phyloP scores from a whole-genome alignment of 1,284 basidiomycete species.

The Anthracocystis walkeri region DNA sequence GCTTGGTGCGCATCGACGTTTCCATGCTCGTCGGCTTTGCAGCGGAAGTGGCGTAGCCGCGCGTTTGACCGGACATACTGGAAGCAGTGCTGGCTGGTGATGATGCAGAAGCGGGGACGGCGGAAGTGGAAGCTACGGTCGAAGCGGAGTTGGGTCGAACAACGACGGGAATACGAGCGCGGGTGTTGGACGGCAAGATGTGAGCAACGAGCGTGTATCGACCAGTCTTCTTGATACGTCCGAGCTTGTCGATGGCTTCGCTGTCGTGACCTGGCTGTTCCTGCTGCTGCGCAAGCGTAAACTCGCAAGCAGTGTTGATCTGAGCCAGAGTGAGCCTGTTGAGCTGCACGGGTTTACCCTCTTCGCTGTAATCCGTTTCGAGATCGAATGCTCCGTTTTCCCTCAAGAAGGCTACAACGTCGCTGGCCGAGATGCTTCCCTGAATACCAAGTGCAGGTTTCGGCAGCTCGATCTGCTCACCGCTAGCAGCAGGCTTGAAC shows the following conservation, averaged over 20 bases:
- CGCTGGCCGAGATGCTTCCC: conserved; percentile 34
- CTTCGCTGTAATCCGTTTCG: conserved; percentile 37
- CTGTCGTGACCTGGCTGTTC: neutral
- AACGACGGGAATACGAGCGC: conserved; percentile 35
- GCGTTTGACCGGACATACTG: conserved; percentile 20
- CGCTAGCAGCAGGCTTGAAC: conserved; percentile 2
- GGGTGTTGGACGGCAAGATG: conserved; percentile 33
- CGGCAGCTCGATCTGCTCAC: conserved; percentile 21
- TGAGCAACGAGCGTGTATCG: conserved; percentile 31
- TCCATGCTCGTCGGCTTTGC: conserved; percentile 41
- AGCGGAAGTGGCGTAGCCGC: conserved; percentile 36
- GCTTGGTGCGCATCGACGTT: conserved; percentile 54
- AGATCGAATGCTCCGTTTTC: conserved; percentile 40
- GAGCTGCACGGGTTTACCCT: conserved; percentile 27
- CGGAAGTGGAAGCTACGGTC: conserved; percentile 7
- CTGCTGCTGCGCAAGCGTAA: conserved; percentile 14
- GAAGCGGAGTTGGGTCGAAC: conserved; percentile 27
- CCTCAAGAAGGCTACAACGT: conserved; percentile 35
- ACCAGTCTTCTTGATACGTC: conserved; percentile 46
- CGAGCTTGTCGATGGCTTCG: conserved; percentile 35
- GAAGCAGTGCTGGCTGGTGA: neutral
- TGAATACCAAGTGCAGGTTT: conserved; percentile 42
- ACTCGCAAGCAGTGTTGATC: conserved; percentile 46
- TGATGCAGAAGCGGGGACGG: conserved; percentile 1
- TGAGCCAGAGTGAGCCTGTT: conserved; percentile 36